These are phyloP conservation scores for Pichia sp. DNA, from an alignment of 1,139 yeast genomes.

Conservation along the genomic window DNA sequence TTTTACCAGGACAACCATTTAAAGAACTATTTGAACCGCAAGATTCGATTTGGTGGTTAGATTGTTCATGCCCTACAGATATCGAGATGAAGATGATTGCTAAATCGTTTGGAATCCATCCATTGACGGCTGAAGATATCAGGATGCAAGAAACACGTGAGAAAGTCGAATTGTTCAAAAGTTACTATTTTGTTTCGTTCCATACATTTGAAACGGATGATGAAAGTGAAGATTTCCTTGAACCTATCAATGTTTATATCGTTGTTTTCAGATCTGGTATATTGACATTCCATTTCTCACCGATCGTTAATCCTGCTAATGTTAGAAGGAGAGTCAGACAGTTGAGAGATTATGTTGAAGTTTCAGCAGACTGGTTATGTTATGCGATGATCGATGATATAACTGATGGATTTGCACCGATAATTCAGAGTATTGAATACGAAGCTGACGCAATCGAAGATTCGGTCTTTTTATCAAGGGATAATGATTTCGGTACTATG, in stretches of 20 bases:
- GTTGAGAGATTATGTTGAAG: conserved; percentile 77
- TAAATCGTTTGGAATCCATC: conserved; percentile 71
- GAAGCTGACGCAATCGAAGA: conserved; percentile 94
- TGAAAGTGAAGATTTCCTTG: conserved; percentile 74
- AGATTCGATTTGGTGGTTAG: conserved; percentile 73
- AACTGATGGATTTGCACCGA: conserved; percentile 90
- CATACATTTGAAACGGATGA: conserved; percentile 73
- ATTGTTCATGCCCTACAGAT: conserved; percentile 38
- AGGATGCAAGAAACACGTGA: conserved; percentile 82
- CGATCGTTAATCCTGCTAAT: conserved; percentile 73
- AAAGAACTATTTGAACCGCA: conserved; percentile 54
- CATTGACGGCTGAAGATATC: conserved; percentile 79
- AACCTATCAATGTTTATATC: conserved; percentile 80
- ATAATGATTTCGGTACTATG: conserved; percentile 63
- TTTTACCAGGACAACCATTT: conserved; percentile 57
- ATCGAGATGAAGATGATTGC: conserved; percentile 31
- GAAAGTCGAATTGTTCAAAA: conserved; percentile 69
- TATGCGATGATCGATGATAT: conserved; percentile 91
- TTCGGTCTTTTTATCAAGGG: conserved; percentile 58
- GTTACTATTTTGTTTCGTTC: conserved; percentile 74
- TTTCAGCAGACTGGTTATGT: conserved; percentile 89
- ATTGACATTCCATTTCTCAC: conserved; percentile 77
- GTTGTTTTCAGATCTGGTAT: conserved; percentile 84
- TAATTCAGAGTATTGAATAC: conserved; percentile 75
- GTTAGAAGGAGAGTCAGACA: conserved; percentile 91